Percentiles rank a stretch among this genome's conserved stretches.
phyloP scores from a whole-genome alignment of 805 yeast genomes.

The Pichia cephalocereana region DNA sequence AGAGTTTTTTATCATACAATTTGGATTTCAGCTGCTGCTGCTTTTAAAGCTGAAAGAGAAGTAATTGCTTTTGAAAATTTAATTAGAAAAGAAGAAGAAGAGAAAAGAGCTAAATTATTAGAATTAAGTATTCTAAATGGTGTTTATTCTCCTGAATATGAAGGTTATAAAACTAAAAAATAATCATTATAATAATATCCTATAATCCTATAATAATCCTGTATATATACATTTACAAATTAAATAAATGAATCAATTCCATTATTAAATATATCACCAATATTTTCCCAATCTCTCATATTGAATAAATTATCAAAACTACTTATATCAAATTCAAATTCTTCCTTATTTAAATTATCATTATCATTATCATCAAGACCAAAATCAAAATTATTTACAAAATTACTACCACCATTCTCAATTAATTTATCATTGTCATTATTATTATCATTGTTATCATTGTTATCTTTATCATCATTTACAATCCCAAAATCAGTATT shows the following conservation, averaged over 20 bases:
- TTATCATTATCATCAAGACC: not conserved
- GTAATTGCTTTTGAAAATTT: slow-evolving; percentile 26
- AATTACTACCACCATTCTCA: too few species aligned
- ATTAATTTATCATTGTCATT: not conserved
- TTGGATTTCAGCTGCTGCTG: slow-evolving; percentile 28
- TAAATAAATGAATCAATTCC: not conserved
- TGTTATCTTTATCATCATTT: not conserved
- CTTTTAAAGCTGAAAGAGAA: slow-evolving; percentile 27
- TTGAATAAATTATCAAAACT: not conserved
- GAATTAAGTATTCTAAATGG: slow-evolving; percentile 28
- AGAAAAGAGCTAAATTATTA: slow-evolving; percentile 23
- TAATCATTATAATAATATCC: not conserved
- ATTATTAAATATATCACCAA: not conserved
- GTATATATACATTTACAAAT: not conserved
- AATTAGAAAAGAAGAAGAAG: slow-evolving; percentile 24
- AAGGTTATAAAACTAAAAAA: slow-evolving; percentile 10
- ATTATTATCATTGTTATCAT: not conserved
- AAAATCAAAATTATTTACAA: not conserved
- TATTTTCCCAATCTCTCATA: slow-evolving; percentile 4
- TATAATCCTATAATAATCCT: not conserved
- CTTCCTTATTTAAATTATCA: too few species aligned
- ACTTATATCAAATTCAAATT: not conserved
- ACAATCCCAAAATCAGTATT: too few species aligned
- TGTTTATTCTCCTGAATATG: slow-evolving; percentile 23
- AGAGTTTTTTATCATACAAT: slow-evolving; percentile 30